Conservation (phyloP, 2,329 filamentous ascomycete species). For the Ophiosphaerella korrae region DNA sequence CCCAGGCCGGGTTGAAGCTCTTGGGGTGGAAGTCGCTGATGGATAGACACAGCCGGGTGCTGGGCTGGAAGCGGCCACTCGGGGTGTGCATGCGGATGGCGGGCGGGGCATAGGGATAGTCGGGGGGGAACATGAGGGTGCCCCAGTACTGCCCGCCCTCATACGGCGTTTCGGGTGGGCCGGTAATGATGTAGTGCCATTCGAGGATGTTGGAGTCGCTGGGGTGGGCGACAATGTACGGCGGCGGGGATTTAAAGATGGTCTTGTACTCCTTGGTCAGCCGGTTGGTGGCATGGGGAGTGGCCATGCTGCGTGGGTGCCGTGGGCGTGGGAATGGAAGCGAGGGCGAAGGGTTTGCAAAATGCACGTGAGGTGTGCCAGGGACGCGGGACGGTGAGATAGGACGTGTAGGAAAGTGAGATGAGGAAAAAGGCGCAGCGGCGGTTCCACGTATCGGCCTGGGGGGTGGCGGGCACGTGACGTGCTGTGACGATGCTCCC, state of each 20-base stretch:
- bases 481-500: slow-evolving; percentile 16
- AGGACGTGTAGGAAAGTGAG: not conserved
- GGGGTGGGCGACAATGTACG: slow-evolving; percentile 86
- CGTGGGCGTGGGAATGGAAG: slow-evolving; percentile 1
- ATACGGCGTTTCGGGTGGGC: slow-evolving; percentile 92
- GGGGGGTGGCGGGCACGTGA: slow-evolving; percentile 17
- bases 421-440: not conserved
- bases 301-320: slow-evolving; percentile 40
- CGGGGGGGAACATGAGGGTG: slow-evolving; percentile 89
- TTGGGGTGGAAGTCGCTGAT: slow-evolving; percentile 98
- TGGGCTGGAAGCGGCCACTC: slow-evolving; percentile 91
- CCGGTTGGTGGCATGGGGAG: slow-evolving; percentile 48
- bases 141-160: slow-evolving; percentile 98
- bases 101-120: slow-evolving; percentile 96
- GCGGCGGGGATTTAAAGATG: slow-evolving; percentile 77
- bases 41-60: slow-evolving; percentile 87
- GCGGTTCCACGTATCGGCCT: slow-evolving; percentile 4
- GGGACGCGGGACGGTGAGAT: not conserved
- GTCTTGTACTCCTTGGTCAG: slow-evolving; percentile 68
- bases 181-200: slow-evolving; percentile 95
- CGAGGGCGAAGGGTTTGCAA: not conserved
- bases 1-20: slow-evolving; percentile 98
- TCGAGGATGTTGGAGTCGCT: slow-evolving; percentile 92
- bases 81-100: slow-evolving; percentile 99
- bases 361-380: not conserved